Evolutionary conservation across 805 yeast species (phyloP), one percentile per base, ranked within the genome.

Genomic region (Sugiyamaella boreocaroliniensis): DNA sequence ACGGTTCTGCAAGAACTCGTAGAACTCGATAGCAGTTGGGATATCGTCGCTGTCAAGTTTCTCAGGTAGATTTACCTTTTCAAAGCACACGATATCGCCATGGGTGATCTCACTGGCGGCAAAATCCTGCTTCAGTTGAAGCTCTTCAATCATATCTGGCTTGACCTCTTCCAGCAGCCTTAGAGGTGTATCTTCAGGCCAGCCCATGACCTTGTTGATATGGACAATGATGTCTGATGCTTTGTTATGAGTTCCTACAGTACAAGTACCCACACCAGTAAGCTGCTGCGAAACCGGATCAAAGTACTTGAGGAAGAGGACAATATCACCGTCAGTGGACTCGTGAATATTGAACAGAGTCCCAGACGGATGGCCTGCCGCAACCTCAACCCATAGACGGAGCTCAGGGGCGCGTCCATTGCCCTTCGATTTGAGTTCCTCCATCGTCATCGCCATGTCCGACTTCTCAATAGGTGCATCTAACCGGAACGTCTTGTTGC

Each of bases 401-500:
- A 81, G 69, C 54, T 76, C 75, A 53, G 76, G 71, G 63, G 75
- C 66, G 66, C 78, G 74, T 56, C 72, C 74, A 12, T 15, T 16
- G 22, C 34, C 18, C 53, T 71, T 72, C 29, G 71, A 72, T 45
- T 78, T 76, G 2, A 83, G 73, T 43, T 78, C 78, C 40, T 77
- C 82, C 18, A 86, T 49, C 26, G 67, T 48, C 1, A 45, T 44
- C 15, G 51, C 47, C n/a, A 52, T 29, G 45, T 59, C 61, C 4
- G 61, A 61, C 10, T 55, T 50, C 6, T 81, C 56, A 6, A 81
- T 55, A 2, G 73, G 73, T 5, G 68, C 55, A 53, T 79, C 83
- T 0, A 88, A 79, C 58, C 97, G 76, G 47, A 78, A 68, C 0
- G 97, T 86, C 55, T 76, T 78, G 65, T 88, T 87, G 58, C 82